phyloP scores from a whole-genome alignment of 2,329 filamentous ascomycete species.

The Didymella lethalis region DNA sequence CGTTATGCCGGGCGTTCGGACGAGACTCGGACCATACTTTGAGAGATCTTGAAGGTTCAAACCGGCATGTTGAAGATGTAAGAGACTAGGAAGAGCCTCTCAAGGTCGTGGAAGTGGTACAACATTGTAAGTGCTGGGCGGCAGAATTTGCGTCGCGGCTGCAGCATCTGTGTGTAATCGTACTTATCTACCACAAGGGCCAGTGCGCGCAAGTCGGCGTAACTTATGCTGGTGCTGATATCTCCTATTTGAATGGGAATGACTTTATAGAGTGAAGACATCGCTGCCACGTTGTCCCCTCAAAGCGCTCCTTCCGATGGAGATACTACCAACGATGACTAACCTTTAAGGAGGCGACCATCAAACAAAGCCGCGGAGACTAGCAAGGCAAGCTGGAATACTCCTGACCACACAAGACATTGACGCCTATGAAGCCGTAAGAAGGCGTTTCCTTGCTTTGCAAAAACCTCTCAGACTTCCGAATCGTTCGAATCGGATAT shows the following conservation, averaged over 20 bases:
- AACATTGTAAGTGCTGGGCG: too few relatives aligned
- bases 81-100: neutral
- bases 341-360: neutral
- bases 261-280: neutral
- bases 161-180: neutral
- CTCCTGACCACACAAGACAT: constrained; percentile 4
- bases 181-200: neutral
- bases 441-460: constrained; percentile 1
- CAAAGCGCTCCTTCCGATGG: neutral
- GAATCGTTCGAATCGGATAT: neutral
- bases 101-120: too few relatives aligned
- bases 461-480: neutral
- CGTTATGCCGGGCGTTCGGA: neutral
- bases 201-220: neutral
- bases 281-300: neutral
- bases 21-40: neutral
- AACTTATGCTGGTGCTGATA: neutral
- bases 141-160: neutral
- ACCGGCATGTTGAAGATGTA: neutral
- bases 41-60: neutral
- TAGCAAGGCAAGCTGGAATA: neutral
- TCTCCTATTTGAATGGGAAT: neutral
- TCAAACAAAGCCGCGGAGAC: constrained; percentile 9
- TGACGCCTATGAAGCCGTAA: neutral
- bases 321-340: neutral